These are phyloP conservation scores for Abelmoschus esculentus DNA, from an alignment of 345 rosid genomes.

Conservation along the genomic window DNA sequence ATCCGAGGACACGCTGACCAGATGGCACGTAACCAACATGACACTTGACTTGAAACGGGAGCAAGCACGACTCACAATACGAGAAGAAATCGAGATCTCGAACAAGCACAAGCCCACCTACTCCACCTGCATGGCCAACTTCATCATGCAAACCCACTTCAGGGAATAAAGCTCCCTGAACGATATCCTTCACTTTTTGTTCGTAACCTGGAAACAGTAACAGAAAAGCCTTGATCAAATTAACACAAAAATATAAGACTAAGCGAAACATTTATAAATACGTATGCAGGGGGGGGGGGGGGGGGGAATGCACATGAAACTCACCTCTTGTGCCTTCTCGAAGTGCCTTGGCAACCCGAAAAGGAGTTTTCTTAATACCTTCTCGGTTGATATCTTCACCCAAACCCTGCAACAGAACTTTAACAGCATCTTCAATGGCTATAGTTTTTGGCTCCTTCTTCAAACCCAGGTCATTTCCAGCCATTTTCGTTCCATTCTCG, in stretches of 20 bases:
- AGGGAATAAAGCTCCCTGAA: constrained; percentile 86
- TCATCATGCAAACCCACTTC: constrained; percentile 70
- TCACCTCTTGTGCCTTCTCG: constrained; percentile 79
- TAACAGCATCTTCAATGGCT: constrained; percentile 79
- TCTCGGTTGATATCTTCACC: constrained; percentile 75
- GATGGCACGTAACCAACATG: constrained; percentile 89
- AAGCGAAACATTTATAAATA: not conserved
- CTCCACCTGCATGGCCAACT: constrained; percentile 81
- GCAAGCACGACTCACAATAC: constrained; percentile 86
- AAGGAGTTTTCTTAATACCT: constrained; percentile 84
- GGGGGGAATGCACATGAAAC: not conserved
- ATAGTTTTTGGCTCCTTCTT: constrained; percentile 53
- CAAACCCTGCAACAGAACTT: constrained; percentile 68
- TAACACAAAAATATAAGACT: not conserved
- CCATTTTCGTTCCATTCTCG: constrained; percentile 45
- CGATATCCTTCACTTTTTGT: constrained; percentile 59
- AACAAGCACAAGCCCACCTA: constrained; percentile 81
- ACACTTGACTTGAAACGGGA: constrained; percentile 79
- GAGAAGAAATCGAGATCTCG: constrained; percentile 84
- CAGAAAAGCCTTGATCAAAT: not conserved
- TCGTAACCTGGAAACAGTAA: constrained; percentile 51
- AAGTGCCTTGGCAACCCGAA: constrained; percentile 92
- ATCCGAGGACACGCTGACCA: constrained; percentile 67
- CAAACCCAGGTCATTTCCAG: constrained; percentile 32
- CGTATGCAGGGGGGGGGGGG: too few species aligned